Conservation (phyloP, 73 alveolate species). For the Stentor coeruleus region DNA sequence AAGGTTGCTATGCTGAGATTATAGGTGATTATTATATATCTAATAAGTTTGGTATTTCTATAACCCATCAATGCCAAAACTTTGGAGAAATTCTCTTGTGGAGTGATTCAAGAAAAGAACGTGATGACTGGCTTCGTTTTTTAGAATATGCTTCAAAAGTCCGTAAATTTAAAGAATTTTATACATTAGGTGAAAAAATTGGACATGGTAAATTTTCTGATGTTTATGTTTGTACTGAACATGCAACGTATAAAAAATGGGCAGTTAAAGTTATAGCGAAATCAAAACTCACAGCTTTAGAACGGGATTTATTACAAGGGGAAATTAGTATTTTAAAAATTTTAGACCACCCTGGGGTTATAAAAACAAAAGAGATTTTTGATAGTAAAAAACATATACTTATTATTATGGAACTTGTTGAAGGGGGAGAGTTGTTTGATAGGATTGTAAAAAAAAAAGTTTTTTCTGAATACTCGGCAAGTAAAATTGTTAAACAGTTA, state of each 20-base stretch:
- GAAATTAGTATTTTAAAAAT: constrained; percentile 32
- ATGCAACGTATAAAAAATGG: background rate
- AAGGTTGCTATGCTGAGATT: constrained; percentile 23
- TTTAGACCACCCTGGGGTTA: constrained; percentile 47
- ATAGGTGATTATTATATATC: background rate
- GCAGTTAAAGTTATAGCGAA: constrained; percentile 27
- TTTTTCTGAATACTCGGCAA: constrained; percentile 57
- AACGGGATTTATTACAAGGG: background rate
- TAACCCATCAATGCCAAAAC: background rate
- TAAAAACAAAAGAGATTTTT: constrained; percentile 49
- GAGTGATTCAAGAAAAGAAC: constrained; percentile 18
- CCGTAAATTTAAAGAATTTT: constrained; percentile 18
- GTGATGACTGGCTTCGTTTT: constrained; percentile 18
- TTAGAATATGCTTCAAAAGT: background rate
- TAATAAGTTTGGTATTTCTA: constrained; percentile 12
- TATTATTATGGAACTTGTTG: constrained; percentile 49
- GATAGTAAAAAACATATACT: constrained; percentile 34
- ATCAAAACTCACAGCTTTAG: background rate
- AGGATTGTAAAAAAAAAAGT: constrained; percentile 35
- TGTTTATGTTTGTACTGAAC: constrained; percentile 9
- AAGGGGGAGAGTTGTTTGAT: constrained; percentile 70
- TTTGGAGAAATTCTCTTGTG: background rate
- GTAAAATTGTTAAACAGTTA: constrained; percentile 39
- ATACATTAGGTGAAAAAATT: background rate
- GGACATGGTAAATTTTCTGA: constrained; percentile 27